Evolutionary conservation across 1,284 basidiomycete genomes (phyloP).

Genomic region (Schizophyllum commune): DNA sequence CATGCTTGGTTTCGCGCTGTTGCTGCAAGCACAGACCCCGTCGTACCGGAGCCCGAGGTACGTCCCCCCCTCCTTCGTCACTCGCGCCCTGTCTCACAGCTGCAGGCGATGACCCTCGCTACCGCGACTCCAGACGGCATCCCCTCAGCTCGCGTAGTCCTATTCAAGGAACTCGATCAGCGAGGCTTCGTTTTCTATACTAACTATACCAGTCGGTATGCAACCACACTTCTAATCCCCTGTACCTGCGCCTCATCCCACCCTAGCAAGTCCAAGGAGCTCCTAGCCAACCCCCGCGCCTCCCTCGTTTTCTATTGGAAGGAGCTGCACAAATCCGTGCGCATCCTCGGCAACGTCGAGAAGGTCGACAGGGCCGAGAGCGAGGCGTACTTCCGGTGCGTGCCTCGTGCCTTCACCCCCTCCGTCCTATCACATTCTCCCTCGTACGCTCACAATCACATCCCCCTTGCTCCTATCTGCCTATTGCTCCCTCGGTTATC

Average conservation of each 20-base stretch:
- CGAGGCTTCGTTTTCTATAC: constrained; percentile 94
- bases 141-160: constrained; percentile 84
- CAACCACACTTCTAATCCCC: too few relatives aligned
- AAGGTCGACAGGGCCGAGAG: constrained; percentile 66
- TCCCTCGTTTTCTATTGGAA: constrained; percentile 91
- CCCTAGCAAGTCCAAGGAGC: constrained; percentile 80
- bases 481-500: too few relatives aligned
- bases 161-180: constrained; percentile 84
- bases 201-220: constrained; percentile 90
- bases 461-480: too few relatives aligned
- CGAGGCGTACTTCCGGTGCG: constrained; percentile 64
- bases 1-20: constrained; percentile 76
- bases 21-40: constrained; percentile 18
- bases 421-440: too few relatives aligned
- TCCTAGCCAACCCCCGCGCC: constrained; percentile 70
- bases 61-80: too few relatives aligned
- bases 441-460: too few relatives aligned
- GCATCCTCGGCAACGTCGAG: constrained; percentile 83
- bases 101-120: constrained; percentile 83
- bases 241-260: too few relatives aligned
- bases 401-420: too few relatives aligned
- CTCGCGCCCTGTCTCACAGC: constrained; percentile 58
- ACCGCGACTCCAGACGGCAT: constrained; percentile 68
- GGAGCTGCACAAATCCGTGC: constrained; percentile 75
- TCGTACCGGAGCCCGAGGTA: too few relatives aligned